Conservation (phyloP, 1,139 yeast species). For the Sugiyamaella pinicola region DNA sequence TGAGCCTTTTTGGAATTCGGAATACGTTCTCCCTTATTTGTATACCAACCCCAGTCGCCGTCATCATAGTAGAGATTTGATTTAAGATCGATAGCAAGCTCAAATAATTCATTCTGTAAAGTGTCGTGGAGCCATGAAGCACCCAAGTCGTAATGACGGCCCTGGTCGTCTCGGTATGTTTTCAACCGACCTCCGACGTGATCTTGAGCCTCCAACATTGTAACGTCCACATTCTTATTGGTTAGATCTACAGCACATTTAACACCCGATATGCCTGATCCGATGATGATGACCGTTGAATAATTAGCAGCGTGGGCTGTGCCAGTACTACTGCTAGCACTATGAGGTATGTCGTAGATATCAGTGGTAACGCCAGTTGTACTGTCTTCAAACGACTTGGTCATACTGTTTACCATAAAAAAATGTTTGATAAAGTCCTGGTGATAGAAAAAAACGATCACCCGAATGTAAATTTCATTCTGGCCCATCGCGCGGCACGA, state of each 20-base stretch:
- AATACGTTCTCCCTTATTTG: constrained; percentile 40
- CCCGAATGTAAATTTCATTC: background rate
- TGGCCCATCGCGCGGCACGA: constrained; percentile 5
- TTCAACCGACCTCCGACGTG: constrained; percentile 55
- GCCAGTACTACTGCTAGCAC: background rate
- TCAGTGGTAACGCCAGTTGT: background rate
- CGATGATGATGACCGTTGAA: constrained; percentile 54
- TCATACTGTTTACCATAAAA: background rate
- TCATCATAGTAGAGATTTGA: constrained; percentile 54
- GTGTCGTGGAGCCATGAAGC: constrained; percentile 93
- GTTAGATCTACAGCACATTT: constrained; percentile 69
- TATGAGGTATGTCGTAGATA: too few species aligned
- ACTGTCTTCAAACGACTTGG: constrained; percentile 11
- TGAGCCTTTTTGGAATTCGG: constrained; percentile 43
- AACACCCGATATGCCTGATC: constrained; percentile 84
- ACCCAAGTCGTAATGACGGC: constrained; percentile 49
- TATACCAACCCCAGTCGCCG: constrained; percentile 40
- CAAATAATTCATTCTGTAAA: constrained; percentile 61
- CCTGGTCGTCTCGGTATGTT: constrained; percentile 37
- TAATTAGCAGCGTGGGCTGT: background rate
- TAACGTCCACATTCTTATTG: constrained; percentile 46
- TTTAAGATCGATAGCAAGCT: constrained; percentile 37
- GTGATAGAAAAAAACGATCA: background rate
- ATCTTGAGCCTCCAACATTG: constrained; percentile 60
- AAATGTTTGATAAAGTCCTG: background rate